Evolutionary conservation across 306 rosid genomes (phyloP).

Genomic region (Cyamopsis tetragonoloba): DNA sequence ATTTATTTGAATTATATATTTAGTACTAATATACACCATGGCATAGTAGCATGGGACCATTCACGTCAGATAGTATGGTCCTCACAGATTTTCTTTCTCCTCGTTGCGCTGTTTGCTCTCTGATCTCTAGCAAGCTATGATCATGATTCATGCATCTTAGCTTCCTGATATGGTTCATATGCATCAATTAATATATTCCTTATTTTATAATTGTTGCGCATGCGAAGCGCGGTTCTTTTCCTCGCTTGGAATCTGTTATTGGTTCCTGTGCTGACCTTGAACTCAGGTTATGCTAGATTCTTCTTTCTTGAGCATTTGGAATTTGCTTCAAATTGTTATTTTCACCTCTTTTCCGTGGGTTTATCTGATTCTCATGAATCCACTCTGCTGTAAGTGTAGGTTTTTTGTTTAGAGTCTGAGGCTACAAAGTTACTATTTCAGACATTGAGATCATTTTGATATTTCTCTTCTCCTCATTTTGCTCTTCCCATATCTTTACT

Average conservation of each 20-base stretch:
- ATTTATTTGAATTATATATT: too few species aligned
- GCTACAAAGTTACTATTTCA: neutral
- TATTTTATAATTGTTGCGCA: conserved; percentile 30
- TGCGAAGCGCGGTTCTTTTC: conserved; percentile 21
- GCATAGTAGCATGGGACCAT: conserved; percentile 46
- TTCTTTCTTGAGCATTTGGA: neutral
- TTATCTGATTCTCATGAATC: conserved; percentile 34
- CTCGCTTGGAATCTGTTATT: conserved; percentile 13
- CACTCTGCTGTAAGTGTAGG: conserved; percentile 1
- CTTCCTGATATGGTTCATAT: conserved; percentile 14
- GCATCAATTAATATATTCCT: neutral
- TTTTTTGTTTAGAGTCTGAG: neutral
- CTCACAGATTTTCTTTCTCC: conserved; percentile 16
- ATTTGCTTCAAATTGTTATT: neutral
- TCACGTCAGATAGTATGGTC: conserved; percentile 58
- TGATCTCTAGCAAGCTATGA: neutral
- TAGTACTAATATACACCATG: neutral
- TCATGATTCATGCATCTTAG: too few species aligned
- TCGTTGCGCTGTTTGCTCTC: neutral
- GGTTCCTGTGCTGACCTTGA: conserved; percentile 21
- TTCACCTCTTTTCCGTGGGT: neutral
- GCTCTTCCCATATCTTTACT: too few species aligned
- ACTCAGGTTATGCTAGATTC: conserved; percentile 22
- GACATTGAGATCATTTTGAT: neutral
- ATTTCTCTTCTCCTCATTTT: neutral